These are phyloP conservation scores for Aaosphaeria arxii DNA, from an alignment of 2,329 filamentous ascomycete species.

Conservation along the genomic window DNA sequence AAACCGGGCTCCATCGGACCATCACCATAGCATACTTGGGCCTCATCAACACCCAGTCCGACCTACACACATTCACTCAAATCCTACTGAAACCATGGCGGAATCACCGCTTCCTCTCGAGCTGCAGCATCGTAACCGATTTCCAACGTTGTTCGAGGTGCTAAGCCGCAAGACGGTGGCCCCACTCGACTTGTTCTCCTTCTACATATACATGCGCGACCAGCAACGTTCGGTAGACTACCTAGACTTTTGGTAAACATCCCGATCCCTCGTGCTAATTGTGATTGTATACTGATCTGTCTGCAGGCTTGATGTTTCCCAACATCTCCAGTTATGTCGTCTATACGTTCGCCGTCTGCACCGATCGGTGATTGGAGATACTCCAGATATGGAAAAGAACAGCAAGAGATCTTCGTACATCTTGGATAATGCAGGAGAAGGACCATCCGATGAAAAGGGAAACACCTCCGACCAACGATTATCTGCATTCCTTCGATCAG, in stretches of 20 bases:
- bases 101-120: slow-evolving; percentile 14
- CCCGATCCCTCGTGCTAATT: neutral
- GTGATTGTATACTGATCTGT: slow-evolving; percentile 20
- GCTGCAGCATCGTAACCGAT: slow-evolving; percentile 64
- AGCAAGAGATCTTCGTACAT: slow-evolving; percentile 84
- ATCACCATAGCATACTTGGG: no score
- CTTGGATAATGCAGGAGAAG: slow-evolving; percentile 64
- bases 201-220: slow-evolving; percentile 99
- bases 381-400: slow-evolving; percentile 81
- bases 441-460: slow-evolving; percentile 61
- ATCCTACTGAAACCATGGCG: slow-evolving; percentile 15
- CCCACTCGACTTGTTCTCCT: slow-evolving; percentile 94
- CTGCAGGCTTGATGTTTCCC: slow-evolving; percentile 92
- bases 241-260: slow-evolving; percentile 84
- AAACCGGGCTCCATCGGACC: no score
- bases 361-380: slow-evolving; percentile 87
- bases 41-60: neutral
- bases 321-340: slow-evolving; percentile 96
- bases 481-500: slow-evolving; percentile 77
- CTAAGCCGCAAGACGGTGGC: slow-evolving; percentile 90
- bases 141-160: slow-evolving; percentile 95
- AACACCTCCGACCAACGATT: slow-evolving; percentile 82
- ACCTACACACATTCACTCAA: neutral
- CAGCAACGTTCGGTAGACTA: slow-evolving; percentile 98
- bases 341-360: slow-evolving; percentile 96